Percentiles rank a stretch among this genome's conserved stretches.
Evolutionary conservation across 345 rosid genomes (phyloP).

Genomic region (Eucalyptus microcorys): DNA sequence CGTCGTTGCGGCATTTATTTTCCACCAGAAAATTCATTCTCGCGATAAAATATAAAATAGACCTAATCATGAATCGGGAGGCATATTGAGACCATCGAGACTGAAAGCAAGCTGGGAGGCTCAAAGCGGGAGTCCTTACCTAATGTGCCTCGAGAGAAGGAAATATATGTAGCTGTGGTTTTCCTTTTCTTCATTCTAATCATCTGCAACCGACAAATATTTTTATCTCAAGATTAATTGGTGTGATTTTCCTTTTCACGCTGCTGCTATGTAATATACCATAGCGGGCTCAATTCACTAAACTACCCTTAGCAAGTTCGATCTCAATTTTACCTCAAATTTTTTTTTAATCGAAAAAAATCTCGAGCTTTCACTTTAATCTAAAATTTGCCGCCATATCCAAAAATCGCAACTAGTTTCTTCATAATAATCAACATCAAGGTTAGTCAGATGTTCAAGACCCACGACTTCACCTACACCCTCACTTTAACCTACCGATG

Average conservation of each 20-base stretch:
- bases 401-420: background rate
- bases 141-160: background rate
- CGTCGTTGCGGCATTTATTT: background rate
- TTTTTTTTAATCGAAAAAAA: background rate
- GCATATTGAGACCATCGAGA: background rate
- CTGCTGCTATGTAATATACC: background rate
- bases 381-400: background rate
- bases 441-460: background rate
- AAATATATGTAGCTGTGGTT: background rate
- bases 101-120: background rate
- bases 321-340: too few species aligned
- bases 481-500: background rate
- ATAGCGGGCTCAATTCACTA: background rate
- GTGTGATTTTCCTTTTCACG: background rate
- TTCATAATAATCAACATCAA: background rate
- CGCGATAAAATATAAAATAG: background rate
- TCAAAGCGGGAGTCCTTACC: background rate
- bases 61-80: background rate
- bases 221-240: background rate
- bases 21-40: background rate
- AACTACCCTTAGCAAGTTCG: background rate
- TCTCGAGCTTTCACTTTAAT: background rate
- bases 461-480: rapidly evolving
- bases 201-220: background rate
- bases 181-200: background rate